Evolutionary conservation across 164 flowering plant genomes (phyloP).

Genomic region (Saururus chinensis): DNA sequence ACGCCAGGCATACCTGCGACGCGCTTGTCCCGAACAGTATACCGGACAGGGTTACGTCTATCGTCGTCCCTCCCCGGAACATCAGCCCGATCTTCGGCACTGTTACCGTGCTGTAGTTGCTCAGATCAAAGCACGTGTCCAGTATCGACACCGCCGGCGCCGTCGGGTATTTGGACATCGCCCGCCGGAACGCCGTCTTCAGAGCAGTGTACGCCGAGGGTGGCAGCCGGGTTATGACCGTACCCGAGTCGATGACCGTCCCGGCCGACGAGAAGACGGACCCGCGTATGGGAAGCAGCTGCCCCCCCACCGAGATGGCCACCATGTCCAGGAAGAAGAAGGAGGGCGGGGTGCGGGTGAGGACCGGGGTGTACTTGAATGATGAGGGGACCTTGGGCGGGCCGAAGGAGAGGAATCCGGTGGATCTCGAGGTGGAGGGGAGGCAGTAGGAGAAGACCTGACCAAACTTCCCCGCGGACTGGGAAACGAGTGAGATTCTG

Average conservation of each 20-base stretch:
- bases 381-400: background rate
- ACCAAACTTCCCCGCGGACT: conserved; percentile 26
- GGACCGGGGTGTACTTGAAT: conserved; percentile 6
- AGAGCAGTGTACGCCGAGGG: conserved; percentile 27
- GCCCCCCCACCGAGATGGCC: conserved; percentile 8
- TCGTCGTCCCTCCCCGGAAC: conserved; percentile 4
- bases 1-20: conserved; percentile 31
- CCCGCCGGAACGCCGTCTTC: conserved; percentile 12
- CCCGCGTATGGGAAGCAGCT: background rate
- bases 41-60: conserved; percentile 17
- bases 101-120: background rate
- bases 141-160: background rate
- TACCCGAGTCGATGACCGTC: conserved; percentile 39
- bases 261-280: conserved; percentile 5
- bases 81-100: conserved; percentile 3
- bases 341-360: background rate
- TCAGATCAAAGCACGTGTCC: conserved; percentile 9
- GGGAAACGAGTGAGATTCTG: conserved; percentile 25
- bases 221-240: conserved; percentile 29
- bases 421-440: conserved; percentile 6
- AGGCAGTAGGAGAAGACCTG: conserved; percentile 18
- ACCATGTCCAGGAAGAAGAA: conserved; percentile 12
- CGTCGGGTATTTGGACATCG: conserved; percentile 15
- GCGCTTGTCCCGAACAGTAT: conserved; percentile 6
- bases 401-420: conserved; percentile 14